These are phyloP conservation scores for Xylaria bambusicola DNA, from an alignment of 495 filamentous ascomycete genomes.

Conservation along the genomic window DNA sequence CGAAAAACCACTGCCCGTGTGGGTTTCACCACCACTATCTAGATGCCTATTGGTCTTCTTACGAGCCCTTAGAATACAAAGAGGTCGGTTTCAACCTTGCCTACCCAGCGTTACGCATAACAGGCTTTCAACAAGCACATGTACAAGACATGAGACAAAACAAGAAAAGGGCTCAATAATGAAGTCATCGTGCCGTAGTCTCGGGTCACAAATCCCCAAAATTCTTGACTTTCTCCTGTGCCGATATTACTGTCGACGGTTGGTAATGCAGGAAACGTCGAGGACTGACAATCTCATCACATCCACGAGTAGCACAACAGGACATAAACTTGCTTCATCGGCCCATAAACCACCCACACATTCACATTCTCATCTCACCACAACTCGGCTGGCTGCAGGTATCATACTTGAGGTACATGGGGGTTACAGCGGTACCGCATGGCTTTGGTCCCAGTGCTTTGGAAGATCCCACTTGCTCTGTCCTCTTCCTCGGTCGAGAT, in stretches of 20 bases:
- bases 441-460: neutral
- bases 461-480: neutral
- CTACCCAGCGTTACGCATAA: neutral
- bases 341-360: neutral
- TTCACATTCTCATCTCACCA: neutral
- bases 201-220: neutral
- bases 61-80: neutral
- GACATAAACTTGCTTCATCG: constrained; percentile 2
- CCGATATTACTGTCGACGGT: neutral
- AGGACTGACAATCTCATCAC: neutral
- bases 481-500: neutral
- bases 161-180: neutral
- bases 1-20: neutral
- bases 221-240: neutral
- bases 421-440: neutral
- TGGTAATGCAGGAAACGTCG: neutral
- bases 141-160: constrained; percentile 1
- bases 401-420: neutral
- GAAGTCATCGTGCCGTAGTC: neutral
- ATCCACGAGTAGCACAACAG: constrained; percentile 12
- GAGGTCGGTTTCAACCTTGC: too few relatives aligned
- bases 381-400: constrained; percentile 8
- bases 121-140: neutral
- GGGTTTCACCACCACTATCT: neutral
- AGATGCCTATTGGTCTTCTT: constrained; percentile 6